Conservation (phyloP, 805 yeast species). For the Diddensiella santjacobensis region DNA sequence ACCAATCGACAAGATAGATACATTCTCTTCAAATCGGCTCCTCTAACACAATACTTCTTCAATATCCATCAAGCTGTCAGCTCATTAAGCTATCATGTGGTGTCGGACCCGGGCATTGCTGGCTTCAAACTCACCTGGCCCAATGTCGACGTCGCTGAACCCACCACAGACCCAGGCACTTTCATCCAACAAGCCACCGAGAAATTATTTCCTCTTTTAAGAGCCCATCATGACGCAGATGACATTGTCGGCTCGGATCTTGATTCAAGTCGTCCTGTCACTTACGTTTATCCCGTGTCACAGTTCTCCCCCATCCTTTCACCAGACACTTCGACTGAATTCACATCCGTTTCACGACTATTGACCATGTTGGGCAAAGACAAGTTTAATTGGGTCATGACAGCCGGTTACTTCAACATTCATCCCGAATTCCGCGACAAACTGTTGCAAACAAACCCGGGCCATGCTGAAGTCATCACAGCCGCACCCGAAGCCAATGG, state of each 20-base stretch:
- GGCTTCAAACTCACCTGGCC: slow-evolving; percentile 75
- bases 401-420: slow-evolving; percentile 96
- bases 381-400: slow-evolving; percentile 70
- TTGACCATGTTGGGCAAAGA: slow-evolving; percentile 55
- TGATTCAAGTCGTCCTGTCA: slow-evolving; percentile 27
- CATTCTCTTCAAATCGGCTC: slow-evolving; percentile 57
- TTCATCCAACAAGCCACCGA: slow-evolving; percentile 41
- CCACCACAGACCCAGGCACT: slow-evolving; percentile 35
- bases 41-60: slow-evolving; percentile 69
- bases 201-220: slow-evolving; percentile 56
- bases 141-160: slow-evolving; percentile 60
- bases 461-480: slow-evolving; percentile 66
- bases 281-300: slow-evolving; percentile 83
- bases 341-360: slow-evolving; percentile 59
- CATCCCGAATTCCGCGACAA: slow-evolving; percentile 63
- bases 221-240: slow-evolving; percentile 28
- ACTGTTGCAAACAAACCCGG: slow-evolving; percentile 54
- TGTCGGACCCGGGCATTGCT: slow-evolving; percentile 39
- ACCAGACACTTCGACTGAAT: slow-evolving; percentile 75
- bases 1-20: slow-evolving; percentile 94
- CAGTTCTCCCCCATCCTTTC: slow-evolving; percentile 81
- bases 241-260: slow-evolving; percentile 1
- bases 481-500: slow-evolving; percentile 95
- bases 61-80: slow-evolving; percentile 64
- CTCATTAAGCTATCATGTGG: slow-evolving; percentile 65